Conservation (phyloP, 2,329 filamentous ascomycete genomes). For the Chrysoporthe puriensis region DNA sequence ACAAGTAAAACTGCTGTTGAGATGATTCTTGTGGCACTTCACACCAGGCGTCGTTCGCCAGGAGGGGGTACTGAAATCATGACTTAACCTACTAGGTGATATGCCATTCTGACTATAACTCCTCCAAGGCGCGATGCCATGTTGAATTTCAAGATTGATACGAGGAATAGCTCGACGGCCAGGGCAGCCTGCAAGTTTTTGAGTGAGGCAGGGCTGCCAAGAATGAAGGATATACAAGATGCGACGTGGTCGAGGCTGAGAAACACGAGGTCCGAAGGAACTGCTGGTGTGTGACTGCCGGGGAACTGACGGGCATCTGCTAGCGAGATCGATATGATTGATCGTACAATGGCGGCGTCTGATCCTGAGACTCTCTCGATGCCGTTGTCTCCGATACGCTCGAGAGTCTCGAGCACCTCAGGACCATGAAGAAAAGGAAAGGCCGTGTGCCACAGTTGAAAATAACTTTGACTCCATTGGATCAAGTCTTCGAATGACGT, state of each 20-base stretch:
- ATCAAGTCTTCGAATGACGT: conserved; percentile 53
- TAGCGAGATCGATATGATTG: conserved; percentile 56
- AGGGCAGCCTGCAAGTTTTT: conserved; percentile 54
- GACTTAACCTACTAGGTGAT: conserved; percentile 44
- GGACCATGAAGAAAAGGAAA: conserved; percentile 61
- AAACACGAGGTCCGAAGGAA: conserved; percentile 51
- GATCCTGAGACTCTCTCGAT: conserved; percentile 37
- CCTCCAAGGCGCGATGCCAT: conserved; percentile 60
- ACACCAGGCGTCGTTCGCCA: not conserved
- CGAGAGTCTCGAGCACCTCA: conserved; percentile 50
- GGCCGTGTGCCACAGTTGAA: conserved; percentile 60
- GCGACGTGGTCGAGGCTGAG: conserved; percentile 52
- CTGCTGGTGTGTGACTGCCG: conserved; percentile 43
- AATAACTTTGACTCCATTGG: conserved; percentile 56
- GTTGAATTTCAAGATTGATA: conserved; percentile 60
- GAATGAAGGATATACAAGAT: conserved; percentile 50
- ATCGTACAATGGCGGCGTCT: conserved; percentile 32
- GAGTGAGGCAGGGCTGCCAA: conserved; percentile 52
- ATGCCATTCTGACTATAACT: conserved; percentile 57
- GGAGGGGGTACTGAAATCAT: not conserved
- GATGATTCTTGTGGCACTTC: not conserved
- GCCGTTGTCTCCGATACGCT: conserved; percentile 44
- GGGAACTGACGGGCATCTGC: conserved; percentile 54
- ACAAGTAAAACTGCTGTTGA: not conserved
- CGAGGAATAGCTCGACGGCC: conserved; percentile 56